Evolutionary conservation across 164 flowering plant species (phyloP), one percentile per base, ranked within the genome.

Genomic region (Magnolia kwangsiensis): DNA sequence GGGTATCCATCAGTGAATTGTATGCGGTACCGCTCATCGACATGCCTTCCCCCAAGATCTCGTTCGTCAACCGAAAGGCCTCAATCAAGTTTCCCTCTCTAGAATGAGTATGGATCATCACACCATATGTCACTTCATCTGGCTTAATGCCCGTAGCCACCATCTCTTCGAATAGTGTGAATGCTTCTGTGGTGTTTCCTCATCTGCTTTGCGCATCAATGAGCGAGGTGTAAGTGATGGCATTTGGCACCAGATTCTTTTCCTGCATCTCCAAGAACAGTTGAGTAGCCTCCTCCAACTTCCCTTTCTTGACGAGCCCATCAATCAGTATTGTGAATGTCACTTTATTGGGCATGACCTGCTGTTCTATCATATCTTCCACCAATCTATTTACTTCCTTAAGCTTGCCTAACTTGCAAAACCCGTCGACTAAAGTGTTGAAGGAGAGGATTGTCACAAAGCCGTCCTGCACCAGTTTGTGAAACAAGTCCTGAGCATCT

Each of bases 281-380:
- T 45, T 69, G 76, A 31, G 83, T 80, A 11, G 95, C 95, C 66
- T 85, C 84, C 65, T 86, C 79, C 85, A 90, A 78, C 64, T 82
- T 77, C 19, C 89, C 92, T 19, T 71, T 81, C 80, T 89, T 90
- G 85, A 88, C 83, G 50, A 79, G 81, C 67, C 85, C 76, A 78
- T 87, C 86, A 79, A 93, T 89, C 76, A 91, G 55, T 64, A 85
- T 88, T 0, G 90, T 84, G 84, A 87, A 93, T 20, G 96, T 91
- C 55, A 88, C 84, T 65, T 89, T 84, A 83, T 88, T 78, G 50
- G 88, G 91, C 63, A 64, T 70, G 51, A 91, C 20, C 29, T 82
- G 76, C 74, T 79, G 86, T 72, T 85, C 86, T 51, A 66, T 49
- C 92, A 90, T 86, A 45, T 82, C 82, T 69, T 85, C 74, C 37